phyloP scores from a whole-genome alignment of 106 monocot genomes.

The Dendrobium huoshanense region DNA sequence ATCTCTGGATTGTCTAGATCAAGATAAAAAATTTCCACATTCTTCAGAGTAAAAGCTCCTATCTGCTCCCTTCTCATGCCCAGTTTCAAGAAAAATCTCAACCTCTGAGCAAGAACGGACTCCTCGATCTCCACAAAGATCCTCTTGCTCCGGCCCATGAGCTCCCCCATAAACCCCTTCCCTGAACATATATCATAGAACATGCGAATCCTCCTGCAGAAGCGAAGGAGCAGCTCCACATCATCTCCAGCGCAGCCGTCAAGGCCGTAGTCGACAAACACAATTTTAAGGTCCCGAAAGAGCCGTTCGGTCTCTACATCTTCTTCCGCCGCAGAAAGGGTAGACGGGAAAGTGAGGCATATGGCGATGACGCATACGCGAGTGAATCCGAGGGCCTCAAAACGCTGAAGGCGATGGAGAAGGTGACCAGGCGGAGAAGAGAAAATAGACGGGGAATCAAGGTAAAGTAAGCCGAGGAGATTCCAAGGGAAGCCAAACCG shows the following conservation, averaged over 20 bases:
- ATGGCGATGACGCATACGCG: slow-evolving; percentile 40
- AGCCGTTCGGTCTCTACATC: slow-evolving; percentile 13
- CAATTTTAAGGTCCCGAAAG: slow-evolving; percentile 32
- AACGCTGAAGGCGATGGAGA: slow-evolving; percentile 8
- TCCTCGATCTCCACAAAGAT: slow-evolving; percentile 40
- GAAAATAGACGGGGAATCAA: slow-evolving; percentile 22
- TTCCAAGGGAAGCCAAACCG: slow-evolving; percentile 65
- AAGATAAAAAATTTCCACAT: slow-evolving; percentile 31
- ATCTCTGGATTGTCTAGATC: slow-evolving; percentile 39
- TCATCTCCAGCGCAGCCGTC: slow-evolving; percentile 23
- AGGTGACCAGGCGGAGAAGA: slow-evolving; percentile 12
- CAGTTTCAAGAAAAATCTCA: slow-evolving; percentile 51
- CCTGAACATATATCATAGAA: slow-evolving; percentile 59
- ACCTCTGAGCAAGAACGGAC: slow-evolving; percentile 26
- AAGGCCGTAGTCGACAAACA: slow-evolving; percentile 30
- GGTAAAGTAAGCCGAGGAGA: slow-evolving; percentile 47
- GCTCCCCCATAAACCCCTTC: slow-evolving; percentile 46
- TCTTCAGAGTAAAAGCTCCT: slow-evolving; percentile 34
- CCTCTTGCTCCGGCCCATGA: slow-evolving; percentile 31
- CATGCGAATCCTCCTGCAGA: slow-evolving; percentile 43
- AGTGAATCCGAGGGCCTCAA: slow-evolving; percentile 37
- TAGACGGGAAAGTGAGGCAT: slow-evolving; percentile 62
- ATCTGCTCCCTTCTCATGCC: slow-evolving; percentile 52
- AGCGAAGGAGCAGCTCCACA: slow-evolving; percentile 35
- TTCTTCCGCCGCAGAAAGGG: slow-evolving; percentile 8